Conservation (phyloP, 306 rosid species). For the Rosa multiflora region DNA sequence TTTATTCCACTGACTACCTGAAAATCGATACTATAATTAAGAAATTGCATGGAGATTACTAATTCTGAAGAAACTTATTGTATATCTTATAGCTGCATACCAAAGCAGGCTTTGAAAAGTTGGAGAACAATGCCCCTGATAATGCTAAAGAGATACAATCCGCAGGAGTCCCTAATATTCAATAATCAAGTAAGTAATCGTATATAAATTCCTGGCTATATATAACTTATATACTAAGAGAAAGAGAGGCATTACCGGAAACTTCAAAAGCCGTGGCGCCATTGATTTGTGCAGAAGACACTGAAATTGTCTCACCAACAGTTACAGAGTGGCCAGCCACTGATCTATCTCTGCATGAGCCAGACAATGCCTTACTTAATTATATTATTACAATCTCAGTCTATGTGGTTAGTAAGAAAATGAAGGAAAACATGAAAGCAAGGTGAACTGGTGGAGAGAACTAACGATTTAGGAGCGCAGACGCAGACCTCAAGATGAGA, state of each 20-base stretch:
- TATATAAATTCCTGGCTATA: not conserved
- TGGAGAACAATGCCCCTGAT: constrained; percentile 55
- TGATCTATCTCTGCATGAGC: constrained; percentile 41
- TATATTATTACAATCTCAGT: not conserved
- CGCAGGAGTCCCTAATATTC: constrained; percentile 45
- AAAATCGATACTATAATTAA: not conserved
- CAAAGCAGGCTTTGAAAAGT: constrained; percentile 49
- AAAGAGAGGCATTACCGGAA: constrained; percentile 28
- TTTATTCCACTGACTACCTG: constrained; percentile 61
- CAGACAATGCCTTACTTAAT: constrained; percentile 4
- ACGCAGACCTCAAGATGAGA: constrained; percentile 39
- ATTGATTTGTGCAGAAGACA: constrained; percentile 36
- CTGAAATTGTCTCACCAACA: constrained; percentile 43
- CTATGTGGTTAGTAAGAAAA: not conserved
- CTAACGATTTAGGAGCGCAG: constrained; percentile 51
- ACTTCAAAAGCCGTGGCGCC: constrained; percentile 50
- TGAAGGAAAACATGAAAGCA: not conserved
- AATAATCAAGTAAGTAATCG: not conserved
- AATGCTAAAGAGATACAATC: constrained; percentile 60
- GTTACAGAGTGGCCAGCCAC: constrained; percentile 50
- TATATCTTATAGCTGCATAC: constrained; percentile 23
- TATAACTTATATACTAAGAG: not conserved
- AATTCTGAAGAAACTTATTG: not conserved
- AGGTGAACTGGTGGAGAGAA: constrained; percentile 9
- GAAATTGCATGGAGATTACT: not conserved